Evolutionary conservation across 345 rosid genomes (phyloP).

Genomic region (rapeseed (Brassica napus)): DNA sequence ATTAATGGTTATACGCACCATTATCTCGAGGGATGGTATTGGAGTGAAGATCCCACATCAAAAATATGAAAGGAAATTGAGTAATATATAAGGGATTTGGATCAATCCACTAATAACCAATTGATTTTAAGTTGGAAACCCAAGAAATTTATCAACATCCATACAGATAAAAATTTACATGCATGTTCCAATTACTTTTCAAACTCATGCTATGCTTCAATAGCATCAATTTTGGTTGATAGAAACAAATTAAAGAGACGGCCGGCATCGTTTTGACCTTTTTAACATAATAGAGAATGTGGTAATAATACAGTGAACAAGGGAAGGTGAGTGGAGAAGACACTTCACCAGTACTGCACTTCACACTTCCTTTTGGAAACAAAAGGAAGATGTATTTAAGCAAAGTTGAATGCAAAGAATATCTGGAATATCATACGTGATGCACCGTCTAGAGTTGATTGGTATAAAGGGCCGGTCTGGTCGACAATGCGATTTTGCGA

Average conservation of each 20-base stretch:
- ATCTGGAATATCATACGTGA: background rate
- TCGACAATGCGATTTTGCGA: background rate
- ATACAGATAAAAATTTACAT: background rate
- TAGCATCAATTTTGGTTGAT: background rate
- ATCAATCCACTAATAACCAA: too few species aligned
- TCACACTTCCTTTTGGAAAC: background rate
- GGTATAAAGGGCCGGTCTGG: background rate
- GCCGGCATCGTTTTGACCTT: background rate
- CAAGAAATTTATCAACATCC: background rate
- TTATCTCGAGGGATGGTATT: too few species aligned
- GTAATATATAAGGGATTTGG: too few species aligned
- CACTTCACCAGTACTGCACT: background rate
- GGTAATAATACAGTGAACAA: background rate
- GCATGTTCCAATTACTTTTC: background rate
- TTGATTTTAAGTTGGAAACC: too few species aligned
- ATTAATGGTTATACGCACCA: too few species aligned
- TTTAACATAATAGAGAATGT: background rate
- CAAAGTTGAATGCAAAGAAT: background rate
- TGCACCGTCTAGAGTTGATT: background rate
- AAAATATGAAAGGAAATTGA: too few species aligned
- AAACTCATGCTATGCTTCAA: background rate
- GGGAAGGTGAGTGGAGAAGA: background rate
- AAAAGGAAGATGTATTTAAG: background rate
- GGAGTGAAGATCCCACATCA: too few species aligned
- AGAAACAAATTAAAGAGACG: background rate